Evolutionary conservation across 129 eudicot species (phyloP), one percentile per base, ranked within the genome.

Genomic region (Flaveria trinervia): DNA sequence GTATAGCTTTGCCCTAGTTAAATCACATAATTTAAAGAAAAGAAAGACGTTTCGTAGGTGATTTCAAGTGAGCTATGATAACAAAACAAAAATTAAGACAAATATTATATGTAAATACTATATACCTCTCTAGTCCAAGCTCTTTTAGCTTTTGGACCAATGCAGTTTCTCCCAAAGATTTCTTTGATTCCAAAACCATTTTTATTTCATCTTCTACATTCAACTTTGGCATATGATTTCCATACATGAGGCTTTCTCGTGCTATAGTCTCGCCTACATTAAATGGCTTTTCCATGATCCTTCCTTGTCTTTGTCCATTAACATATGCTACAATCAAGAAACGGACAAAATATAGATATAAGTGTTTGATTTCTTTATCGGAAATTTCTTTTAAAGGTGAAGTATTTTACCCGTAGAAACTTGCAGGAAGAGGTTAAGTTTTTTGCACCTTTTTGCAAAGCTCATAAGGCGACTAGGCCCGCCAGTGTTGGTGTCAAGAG

Each of bases 271-370:
- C 96, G 4, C 98, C 98, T 41, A 77, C 60, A 50, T 83, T 76
- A 80, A 94, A 94, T 7, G 97, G 88, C 83, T 77, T 89, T 81
- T 94, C 98, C 97, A 91, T 81, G 20, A 94, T 78, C 78, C 73
- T 87, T 76, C 98, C 98, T 87, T 86, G 92, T 79, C 98, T 84
- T 85, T 89, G 93, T 77, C 98, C 98, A 76, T 94, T 94, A 50
- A 89, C 98, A 82, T 94, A 94, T 71, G 98, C 98, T 94, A 89
- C 82, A 82, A 74, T 45, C 54, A 83, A 68, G 5, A 82, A 49
- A 61, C 8, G 44, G 67, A 52, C 77, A 76, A 50, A 18, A 65
- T 54, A 7, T 54, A 54, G 1, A n/a, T 17, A 5, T 7, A 54
- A 6, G 10, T 71, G 56, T 41, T 6, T 26, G 25, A 22, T 49